phyloP scores from a whole-genome alignment of 2,329 filamentous ascomycete species.

The Colletotrichum tanaceti region DNA sequence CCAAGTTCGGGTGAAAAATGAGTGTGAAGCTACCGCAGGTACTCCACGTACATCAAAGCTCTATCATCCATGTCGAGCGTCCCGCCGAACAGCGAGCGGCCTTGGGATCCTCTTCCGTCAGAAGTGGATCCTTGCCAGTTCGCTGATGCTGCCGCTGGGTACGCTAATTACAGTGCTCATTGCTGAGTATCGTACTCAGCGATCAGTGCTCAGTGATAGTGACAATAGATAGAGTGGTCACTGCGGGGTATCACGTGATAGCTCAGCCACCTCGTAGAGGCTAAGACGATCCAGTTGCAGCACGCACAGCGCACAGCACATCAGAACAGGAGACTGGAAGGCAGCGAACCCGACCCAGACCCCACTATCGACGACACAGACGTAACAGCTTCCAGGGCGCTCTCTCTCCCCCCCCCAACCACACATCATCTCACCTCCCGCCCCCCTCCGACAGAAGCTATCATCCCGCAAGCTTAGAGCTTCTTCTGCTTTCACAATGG shows the following conservation, averaged over 20 bases:
- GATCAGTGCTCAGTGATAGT: constrained; percentile 10
- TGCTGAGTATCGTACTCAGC: too few relatives aligned
- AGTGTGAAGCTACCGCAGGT: background rate
- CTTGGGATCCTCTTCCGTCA: constrained; percentile 9
- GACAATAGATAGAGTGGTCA: background rate
- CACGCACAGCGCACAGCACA: constrained; percentile 4
- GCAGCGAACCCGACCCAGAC: constrained; percentile 34
- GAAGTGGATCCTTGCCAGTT: background rate
- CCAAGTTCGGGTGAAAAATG: background rate
- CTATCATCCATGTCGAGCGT: constrained; percentile 4
- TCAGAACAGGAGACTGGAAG: constrained; percentile 20
- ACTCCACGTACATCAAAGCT: constrained; percentile 13
- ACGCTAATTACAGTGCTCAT: too few relatives aligned
- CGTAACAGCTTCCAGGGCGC: constrained; percentile 40
- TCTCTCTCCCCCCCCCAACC: constrained; percentile 34
- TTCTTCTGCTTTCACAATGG: constrained; percentile 55
- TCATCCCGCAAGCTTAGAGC: constrained; percentile 26
- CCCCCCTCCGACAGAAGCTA: constrained; percentile 48
- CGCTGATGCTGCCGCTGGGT: background rate
- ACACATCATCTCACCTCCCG: constrained; percentile 25
- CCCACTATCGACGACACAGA: constrained; percentile 42
- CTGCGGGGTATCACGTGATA: constrained; percentile 55
- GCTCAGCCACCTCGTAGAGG: constrained; percentile 36
- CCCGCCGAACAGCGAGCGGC: constrained; percentile 7
- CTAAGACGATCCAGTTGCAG: constrained; percentile 35